These are phyloP conservation scores for Stephania japonica DNA, from an alignment of 164 flowering plant genomes.

Conservation along the genomic window DNA sequence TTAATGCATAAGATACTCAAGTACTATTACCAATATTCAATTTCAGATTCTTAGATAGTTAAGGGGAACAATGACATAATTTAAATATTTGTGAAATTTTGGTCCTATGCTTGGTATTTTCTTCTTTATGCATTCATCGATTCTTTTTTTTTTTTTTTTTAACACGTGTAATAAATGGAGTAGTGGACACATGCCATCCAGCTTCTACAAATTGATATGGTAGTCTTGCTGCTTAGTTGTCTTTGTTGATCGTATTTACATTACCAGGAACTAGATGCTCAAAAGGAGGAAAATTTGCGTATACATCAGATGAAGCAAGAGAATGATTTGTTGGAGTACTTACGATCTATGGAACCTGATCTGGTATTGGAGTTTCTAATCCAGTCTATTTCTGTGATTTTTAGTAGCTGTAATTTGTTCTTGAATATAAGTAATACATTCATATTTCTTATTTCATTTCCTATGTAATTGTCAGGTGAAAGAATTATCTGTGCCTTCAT, in stretches of 20 bases:
- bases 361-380: constrained; percentile 42
- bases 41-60: background rate
- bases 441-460: background rate
- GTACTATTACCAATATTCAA: background rate
- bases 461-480: constrained; percentile 41
- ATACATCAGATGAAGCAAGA: constrained; percentile 36
- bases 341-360: constrained; percentile 66
- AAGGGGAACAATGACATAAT: background rate
- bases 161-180: background rate
- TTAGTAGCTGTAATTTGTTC: background rate
- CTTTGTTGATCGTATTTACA: constrained; percentile 9
- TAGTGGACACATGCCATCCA: background rate
- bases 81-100: background rate
- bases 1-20: background rate
- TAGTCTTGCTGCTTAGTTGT: background rate
- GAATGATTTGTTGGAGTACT: constrained; percentile 61
- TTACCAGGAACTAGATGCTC: constrained; percentile 56
- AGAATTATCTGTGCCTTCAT: constrained; percentile 72
- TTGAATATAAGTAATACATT: background rate
- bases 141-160: background rate
- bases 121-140: background rate
- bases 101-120: background rate
- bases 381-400: background rate
- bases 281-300: constrained; percentile 41
- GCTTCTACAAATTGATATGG: background rate